phyloP scores from a whole-genome alignment of 2,329 filamentous ascomycete genomes.

The Aspergillus latus region DNA sequence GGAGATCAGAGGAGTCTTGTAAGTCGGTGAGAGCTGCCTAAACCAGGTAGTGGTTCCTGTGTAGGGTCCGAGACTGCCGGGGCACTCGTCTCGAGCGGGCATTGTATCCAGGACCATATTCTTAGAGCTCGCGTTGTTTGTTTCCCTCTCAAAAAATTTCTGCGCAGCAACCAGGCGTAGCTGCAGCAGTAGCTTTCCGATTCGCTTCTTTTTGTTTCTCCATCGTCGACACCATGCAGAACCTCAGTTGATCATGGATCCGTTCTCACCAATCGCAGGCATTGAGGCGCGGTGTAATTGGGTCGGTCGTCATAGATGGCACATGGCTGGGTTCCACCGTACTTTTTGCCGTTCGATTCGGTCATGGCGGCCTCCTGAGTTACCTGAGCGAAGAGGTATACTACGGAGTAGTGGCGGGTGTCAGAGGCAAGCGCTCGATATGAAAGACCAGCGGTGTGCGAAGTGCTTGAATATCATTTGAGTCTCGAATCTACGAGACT shows the following conservation, averaged over 20 bases:
- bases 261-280: constrained; percentile 17
- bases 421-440: neutral
- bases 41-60: no score
- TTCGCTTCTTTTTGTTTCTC: constrained; percentile 20
- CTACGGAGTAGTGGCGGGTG: neutral
- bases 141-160: constrained; percentile 15
- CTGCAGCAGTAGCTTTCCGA: constrained; percentile 19
- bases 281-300: neutral
- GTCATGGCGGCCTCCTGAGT: constrained; percentile 4
- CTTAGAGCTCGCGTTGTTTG: constrained; percentile 5
- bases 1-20: neutral
- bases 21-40: constrained; percentile 6
- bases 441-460: constrained; percentile 2
- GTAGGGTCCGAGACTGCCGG: neutral
- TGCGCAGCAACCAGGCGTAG: constrained; percentile 22
- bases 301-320: constrained; percentile 24
- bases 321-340: constrained; percentile 26
- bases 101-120: neutral
- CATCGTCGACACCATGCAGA: constrained; percentile 23
- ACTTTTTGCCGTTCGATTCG: constrained; percentile 21
- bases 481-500: neutral
- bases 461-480: neutral
- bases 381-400: constrained; percentile 1
- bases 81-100: neutral
- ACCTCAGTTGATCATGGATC: constrained; percentile 25